Evolutionary conservation across 1,284 basidiomycete species (phyloP), one percentile per base, ranked within the genome.

Genomic region (Apiotrichum domesticum): DNA sequence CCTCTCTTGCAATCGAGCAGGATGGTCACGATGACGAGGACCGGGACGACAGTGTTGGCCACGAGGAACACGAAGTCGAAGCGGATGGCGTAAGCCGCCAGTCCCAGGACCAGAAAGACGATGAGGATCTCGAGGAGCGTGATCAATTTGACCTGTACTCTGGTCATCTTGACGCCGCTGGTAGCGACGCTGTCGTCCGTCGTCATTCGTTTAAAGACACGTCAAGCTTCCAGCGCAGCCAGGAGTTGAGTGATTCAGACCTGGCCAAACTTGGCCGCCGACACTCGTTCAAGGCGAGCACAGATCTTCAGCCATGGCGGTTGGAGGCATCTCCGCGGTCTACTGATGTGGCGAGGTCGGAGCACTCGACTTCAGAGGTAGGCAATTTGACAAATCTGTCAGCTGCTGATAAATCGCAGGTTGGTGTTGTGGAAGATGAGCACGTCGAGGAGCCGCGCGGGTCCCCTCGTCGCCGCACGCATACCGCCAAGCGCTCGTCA

Each of bases 401-500:
- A 39, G 48, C 54, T 29, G 29, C 29, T 29, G 29, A 29, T 55
- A 29, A 55, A 41, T 40, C 13, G 13, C 39, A 50, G 39, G 21
- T 32, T 9, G 47, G 35, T 9, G 40, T 43, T 9, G 41, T 11
- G 6, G 50, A 43, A 4, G 50, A 29, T 4, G 51, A 55, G 21
- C 35, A 11, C 7, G 29, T 29, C 29, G 29, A 29, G 29, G 52
- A 51, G 14, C 39, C 41, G 8, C 34, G 47, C 11, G 40, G 40
- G 29, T 43, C 51, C 14, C 52, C 61, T 3, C 53, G 61, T 10
- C 40, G 48, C 3, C 42, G 61, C 6, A 52, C 32, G 9, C 57
- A 55, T 42, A 55, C 61, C 3, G 57, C 57, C 34, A 56, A 57
- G 37, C 49, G 61, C n/a, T 55, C 57, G 11, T 62, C 61, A 7